Evolutionary conservation across 202 grass and related monocot genomes (phyloP).

Genomic region (Saccharum hybrid): DNA sequence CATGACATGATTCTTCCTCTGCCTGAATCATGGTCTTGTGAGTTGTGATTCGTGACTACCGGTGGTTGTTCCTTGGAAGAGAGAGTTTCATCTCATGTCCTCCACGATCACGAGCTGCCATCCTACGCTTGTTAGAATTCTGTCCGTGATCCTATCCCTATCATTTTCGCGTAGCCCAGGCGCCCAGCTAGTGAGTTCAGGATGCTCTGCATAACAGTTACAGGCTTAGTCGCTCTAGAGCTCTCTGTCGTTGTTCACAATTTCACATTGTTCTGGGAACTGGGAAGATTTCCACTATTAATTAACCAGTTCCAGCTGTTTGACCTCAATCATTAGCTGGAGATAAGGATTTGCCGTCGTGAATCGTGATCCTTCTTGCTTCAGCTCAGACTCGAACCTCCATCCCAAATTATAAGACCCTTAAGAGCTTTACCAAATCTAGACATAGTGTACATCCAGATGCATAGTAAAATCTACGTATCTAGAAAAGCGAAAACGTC

Average conservation of each 20-base stretch:
- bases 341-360: background rate
- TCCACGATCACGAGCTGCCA: background rate
- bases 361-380: background rate
- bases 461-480: no score
- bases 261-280: background rate
- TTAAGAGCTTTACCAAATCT: no score
- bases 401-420: no score
- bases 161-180: background rate
- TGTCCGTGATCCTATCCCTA: background rate
- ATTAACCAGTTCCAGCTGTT: background rate
- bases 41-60: background rate
- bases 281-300: background rate
- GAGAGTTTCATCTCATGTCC: background rate
- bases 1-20: background rate
- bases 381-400: background rate
- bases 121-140: background rate
- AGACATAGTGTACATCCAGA: no score
- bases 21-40: background rate
- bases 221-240: background rate
- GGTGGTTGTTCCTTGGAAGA: conserved; percentile 39
- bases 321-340: background rate
- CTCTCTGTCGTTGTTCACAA: background rate
- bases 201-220: background rate
- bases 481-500: no score
- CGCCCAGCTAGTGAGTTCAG: background rate